A percentile compares a stretch with the other conserved stretches of the same genome.
Evolutionary conservation across 2,329 filamentous ascomycete genomes (phyloP).

Genomic region (Aspergillus sclerotialis): DNA sequence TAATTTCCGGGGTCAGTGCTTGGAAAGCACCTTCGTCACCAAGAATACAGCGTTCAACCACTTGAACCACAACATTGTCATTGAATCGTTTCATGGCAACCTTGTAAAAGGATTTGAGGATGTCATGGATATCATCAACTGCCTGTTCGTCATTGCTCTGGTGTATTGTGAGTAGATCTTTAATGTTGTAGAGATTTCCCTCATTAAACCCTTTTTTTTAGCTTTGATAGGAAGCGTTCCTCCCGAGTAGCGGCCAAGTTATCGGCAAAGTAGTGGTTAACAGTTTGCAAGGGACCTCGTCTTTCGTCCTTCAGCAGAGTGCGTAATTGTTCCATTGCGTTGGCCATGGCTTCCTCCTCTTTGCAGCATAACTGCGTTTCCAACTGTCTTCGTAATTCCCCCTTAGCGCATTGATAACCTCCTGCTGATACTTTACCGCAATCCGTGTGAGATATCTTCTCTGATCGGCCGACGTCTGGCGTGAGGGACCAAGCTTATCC

Average conservation of each 20-base stretch:
- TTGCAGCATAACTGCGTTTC: constrained; percentile 7
- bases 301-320: constrained; percentile 49
- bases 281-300: constrained; percentile 39
- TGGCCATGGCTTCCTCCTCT: constrained; percentile 39
- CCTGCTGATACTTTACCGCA: constrained; percentile 7
- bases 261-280: constrained; percentile 46
- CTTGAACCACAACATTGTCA: constrained; percentile 55
- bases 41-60: constrained; percentile 48
- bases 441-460: constrained; percentile 11
- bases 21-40: constrained; percentile 45
- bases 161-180: constrained; percentile 8
- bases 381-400: too few species aligned
- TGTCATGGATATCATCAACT: constrained; percentile 53
- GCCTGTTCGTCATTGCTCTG: constrained; percentile 35
- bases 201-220: constrained; percentile 1
- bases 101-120: constrained; percentile 55
- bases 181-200: neutral
- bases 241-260: constrained; percentile 23
- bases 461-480: constrained; percentile 10
- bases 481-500: constrained; percentile 9
- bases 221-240: constrained; percentile 7
- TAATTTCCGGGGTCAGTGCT: constrained; percentile 45
- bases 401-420: constrained; percentile 9
- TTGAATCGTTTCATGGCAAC: constrained; percentile 56
- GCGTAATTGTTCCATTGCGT: constrained; percentile 37